phyloP scores from a whole-genome alignment of 139 green algal species.

The Tetradesmus lagerheimii region DNA sequence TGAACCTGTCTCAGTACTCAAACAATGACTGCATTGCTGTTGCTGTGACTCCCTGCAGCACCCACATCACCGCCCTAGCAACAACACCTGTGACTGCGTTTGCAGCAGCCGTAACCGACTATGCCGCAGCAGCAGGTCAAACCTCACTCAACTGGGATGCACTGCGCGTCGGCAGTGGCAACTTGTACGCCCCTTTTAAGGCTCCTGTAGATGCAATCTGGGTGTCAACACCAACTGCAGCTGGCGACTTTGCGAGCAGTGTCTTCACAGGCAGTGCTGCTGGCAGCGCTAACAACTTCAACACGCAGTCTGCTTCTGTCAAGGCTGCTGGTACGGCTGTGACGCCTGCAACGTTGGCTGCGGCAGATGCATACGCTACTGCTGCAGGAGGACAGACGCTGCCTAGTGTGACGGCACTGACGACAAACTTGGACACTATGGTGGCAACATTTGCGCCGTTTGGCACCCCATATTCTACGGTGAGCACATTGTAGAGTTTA shows the following conservation, averaged over 20 bases:
- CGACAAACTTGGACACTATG: constrained; percentile 6
- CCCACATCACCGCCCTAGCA: not conserved
- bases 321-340: not conserved
- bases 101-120: not conserved
- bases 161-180: not conserved
- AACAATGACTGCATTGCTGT: not conserved
- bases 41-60: not conserved
- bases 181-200: not conserved
- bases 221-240: not conserved
- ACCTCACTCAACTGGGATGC: not conserved
- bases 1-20: too few relatives aligned
- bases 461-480: not conserved
- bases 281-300: not conserved
- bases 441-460: not conserved
- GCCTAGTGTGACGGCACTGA: not conserved
- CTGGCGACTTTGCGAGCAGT: not conserved
- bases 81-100: not conserved
- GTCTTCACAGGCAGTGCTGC: not conserved
- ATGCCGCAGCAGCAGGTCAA: not conserved
- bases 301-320: not conserved
- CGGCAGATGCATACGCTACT: not conserved
- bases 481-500: not conserved
- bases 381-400: not conserved
- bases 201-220: not conserved
- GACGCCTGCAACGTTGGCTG: not conserved